Base-by-base conservation (phyloP, 2,329 filamentous ascomycete genomes). In the Lithohypha guttulata region DNA sequence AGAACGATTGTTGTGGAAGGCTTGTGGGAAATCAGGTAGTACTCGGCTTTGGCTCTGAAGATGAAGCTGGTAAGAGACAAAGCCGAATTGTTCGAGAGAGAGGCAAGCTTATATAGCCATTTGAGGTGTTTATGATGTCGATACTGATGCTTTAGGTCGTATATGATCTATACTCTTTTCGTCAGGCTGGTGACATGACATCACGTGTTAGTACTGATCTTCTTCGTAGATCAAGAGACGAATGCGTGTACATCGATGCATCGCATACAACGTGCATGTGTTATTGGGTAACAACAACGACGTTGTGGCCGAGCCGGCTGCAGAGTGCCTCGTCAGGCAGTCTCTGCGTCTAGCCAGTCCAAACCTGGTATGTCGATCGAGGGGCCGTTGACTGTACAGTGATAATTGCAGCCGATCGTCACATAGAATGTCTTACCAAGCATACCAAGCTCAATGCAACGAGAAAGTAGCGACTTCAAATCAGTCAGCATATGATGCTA, bases 11-110 rank as follows among this genome's bases (percentile, higher is more conserved):
- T 14, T 14, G n/a, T 28, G 26, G 9, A 7, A 20, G n/a, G 14
- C 17, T 34, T 18, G 17, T n/a, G n/a, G n/a, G n/a, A n/a, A n/a
- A n/a, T n/a, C n/a, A n/a, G n/a, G n/a, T n/a, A 7, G 32, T 10
- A 11, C 33, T 35, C 26, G 33, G 26, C 21, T 25, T 26, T 35
- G 33, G 22, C 25, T 9, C n/a, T 35, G 20, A 35, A 14, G 21
- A 11, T 28, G 26, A 28, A 28, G 26, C 26, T 28, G 26, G 4
- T 6, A 14, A 14, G 15, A 28, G 26, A 28, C n/a, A 14, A 28
- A 28, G 4, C 15, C n/a, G 23, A 28, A 4, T 28, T 28, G 26
- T 14, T 28, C 26, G 26, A 28, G 4, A 6, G n/a, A 11, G 9
- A 14, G n/a, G 4, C 26, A 28, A 11, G 15, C n/a, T 28, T 28